Evolutionary conservation across 1,284 basidiomycete species (phyloP).

Genomic region (Mycena sp.): DNA sequence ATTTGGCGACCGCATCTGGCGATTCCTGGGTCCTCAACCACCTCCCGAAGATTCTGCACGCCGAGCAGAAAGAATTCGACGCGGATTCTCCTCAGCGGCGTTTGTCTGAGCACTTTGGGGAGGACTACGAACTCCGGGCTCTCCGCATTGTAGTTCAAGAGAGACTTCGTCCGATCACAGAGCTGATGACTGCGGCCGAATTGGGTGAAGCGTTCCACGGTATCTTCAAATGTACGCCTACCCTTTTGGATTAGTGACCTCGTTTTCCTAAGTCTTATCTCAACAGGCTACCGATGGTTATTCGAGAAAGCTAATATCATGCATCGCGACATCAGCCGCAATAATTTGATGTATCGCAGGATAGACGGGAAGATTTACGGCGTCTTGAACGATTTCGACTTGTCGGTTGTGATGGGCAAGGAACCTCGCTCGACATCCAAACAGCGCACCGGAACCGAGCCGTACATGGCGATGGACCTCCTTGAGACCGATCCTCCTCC

Average conservation of each 20-base stretch:
- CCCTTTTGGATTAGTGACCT: not conserved
- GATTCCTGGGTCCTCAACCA: not conserved
- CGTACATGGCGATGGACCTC: conserved; percentile 1
- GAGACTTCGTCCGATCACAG: not conserved
- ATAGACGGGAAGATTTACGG: conserved; percentile 9
- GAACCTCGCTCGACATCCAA: conserved; percentile 5
- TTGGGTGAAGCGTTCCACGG: not conserved
- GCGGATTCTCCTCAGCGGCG: not conserved
- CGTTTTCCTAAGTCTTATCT: not conserved
- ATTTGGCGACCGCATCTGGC: not conserved
- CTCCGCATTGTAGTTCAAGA: not conserved
- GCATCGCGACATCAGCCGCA: conserved; percentile 17
- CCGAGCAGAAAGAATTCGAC: not conserved
- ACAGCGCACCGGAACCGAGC: conserved; percentile 12
- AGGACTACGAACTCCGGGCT: not conserved
- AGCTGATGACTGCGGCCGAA: not conserved
- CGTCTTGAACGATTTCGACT: conserved; percentile 16
- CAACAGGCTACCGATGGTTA: conserved; percentile 11
- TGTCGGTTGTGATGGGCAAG: not conserved
- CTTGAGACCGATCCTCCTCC: not conserved
- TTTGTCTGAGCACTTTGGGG: not conserved
- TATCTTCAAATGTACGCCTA: conserved; percentile 6
- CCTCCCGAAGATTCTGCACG: not conserved
- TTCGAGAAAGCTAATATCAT: conserved; percentile 4
- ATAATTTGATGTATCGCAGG: conserved; percentile 10